These are phyloP conservation scores for Papiliotrema fonsecae DNA, from an alignment of 1,284 basidiomycete genomes.

Conservation along the genomic window DNA sequence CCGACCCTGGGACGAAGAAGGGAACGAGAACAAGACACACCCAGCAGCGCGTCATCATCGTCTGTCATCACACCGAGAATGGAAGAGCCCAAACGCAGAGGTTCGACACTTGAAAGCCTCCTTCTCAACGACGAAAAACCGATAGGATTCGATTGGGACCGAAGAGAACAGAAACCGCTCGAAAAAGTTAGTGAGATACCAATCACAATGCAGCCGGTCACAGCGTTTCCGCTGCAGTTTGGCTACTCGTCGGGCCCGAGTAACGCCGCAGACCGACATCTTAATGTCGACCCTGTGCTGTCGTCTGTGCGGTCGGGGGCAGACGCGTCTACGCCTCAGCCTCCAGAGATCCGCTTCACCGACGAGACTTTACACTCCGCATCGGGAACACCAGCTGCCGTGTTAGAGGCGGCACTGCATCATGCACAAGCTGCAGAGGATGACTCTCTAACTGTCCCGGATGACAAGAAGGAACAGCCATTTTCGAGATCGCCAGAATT, in stretches of 20 bases:
- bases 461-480: slow-evolving; percentile 57
- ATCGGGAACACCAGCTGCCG: slow-evolving; percentile 18
- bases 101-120: slow-evolving; percentile 12
- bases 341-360: slow-evolving; percentile 28
- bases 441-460: slow-evolving; percentile 10
- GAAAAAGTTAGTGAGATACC: slow-evolving; percentile 3
- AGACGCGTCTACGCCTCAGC: slow-evolving; percentile 3
- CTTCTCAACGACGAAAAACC: slow-evolving; percentile 7
- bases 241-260: slow-evolving; percentile 11
- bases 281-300: slow-evolving; percentile 25
- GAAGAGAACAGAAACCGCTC: neutral
- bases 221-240: slow-evolving; percentile 26
- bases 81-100: slow-evolving; percentile 13
- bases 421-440: slow-evolving; percentile 3
- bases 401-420: slow-evolving; percentile 1
- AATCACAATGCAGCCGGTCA: slow-evolving; percentile 15
- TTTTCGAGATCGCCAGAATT: slow-evolving; percentile 92
- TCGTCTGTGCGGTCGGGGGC: slow-evolving; percentile 30
- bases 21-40: neutral
- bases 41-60: slow-evolving; percentile 1
- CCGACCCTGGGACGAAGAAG: neutral
- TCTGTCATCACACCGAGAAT: slow-evolving; percentile 11
- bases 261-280: slow-evolving; percentile 1
- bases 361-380: slow-evolving; percentile 34
- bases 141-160: slow-evolving; percentile 48